Conservation (phyloP, 177 flowering plant species). For the Vitis hybrid region DNA sequence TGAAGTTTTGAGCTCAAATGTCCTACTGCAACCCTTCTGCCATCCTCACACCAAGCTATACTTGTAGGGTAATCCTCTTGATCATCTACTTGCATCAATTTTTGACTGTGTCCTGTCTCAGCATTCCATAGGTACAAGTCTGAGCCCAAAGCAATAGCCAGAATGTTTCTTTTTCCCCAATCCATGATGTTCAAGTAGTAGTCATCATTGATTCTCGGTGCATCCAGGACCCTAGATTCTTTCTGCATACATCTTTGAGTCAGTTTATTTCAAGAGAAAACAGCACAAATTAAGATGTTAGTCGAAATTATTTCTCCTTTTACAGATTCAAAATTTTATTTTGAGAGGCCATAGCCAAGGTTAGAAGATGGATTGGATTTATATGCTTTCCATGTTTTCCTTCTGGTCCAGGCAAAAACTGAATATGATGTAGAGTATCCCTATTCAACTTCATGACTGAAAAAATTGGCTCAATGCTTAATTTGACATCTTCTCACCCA, state of each 20-base stretch:
- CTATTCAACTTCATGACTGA: no score
- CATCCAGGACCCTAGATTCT: constrained; percentile 39
- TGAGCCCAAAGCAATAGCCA: constrained; percentile 49
- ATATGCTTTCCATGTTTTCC: no score
- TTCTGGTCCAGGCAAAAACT: no score
- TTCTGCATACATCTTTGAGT: constrained; percentile 19
- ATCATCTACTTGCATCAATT: constrained; percentile 18
- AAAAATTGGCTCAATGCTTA: no score
- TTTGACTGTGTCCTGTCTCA: background rate
- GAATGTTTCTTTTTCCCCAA: constrained; percentile 52
- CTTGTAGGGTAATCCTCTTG: constrained; percentile 32
- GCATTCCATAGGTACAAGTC: constrained; percentile 43
- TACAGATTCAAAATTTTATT: background rate
- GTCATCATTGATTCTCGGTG: constrained; percentile 38
- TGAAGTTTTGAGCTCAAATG: constrained; percentile 31
- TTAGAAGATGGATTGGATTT: no score
- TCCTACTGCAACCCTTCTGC: constrained; percentile 44
- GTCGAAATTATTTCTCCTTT: background rate
- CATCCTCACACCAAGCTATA: constrained; percentile 48
- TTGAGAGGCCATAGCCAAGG: no score
- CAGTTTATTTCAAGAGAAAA: background rate
- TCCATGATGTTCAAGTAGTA: constrained; percentile 49
- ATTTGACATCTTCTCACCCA: no score
- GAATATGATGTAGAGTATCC: no score
- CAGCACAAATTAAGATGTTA: background rate